Evolutionary conservation across 2,329 filamentous ascomycete species (phyloP), one percentile per base, ranked within the genome.

Genomic region (Macroventuria anomochaeta): DNA sequence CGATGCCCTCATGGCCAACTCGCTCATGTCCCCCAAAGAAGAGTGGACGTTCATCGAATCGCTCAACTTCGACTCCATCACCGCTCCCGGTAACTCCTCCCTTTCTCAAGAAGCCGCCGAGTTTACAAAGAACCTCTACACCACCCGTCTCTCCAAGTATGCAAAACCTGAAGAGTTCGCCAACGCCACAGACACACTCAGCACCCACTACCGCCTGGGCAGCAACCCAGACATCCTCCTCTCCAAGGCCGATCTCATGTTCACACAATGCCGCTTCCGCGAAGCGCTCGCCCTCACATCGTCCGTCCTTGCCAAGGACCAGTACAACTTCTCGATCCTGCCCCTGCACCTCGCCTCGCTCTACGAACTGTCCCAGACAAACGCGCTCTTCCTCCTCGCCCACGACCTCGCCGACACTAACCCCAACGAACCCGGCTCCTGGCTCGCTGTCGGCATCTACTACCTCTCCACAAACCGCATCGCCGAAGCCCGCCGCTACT

Each of bases 1-100:
- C 70, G 93, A 97, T 67, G 93, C 97, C 78, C 84, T 99, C 49
- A 97, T 97, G 87, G 91, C 92, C 77, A 99, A 99, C 77, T 90
- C 90, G 17, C 82, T 99, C 57, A 89, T 99, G 85, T 85, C 85
- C 18, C 92, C 93, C 0, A 87, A 90, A 29, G 93, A 97, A 75
- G 93, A 97, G 72, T 91, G 93, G 84, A 84, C 88, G 42, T 96
- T 97, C 58, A 82, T 97, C 36, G 88, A 95, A 62, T 91, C 89
- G 44, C 83, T 97, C 18, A 87, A 97, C 76, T 99, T 99, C 71
- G 92, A 96, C 73, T 86, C 88, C 17, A 88, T 97, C 58, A 81
- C 81, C 6, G 83, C 88, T 1, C 77, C 80, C 2, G 83, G 85
- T 25, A 87, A 91, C 59, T 78, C 84, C 0, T 86, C 87, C 0